These are phyloP conservation scores for Collybiopsis confluens DNA, from an alignment of 768 basidiomycete species.

Conservation along the genomic window DNA sequence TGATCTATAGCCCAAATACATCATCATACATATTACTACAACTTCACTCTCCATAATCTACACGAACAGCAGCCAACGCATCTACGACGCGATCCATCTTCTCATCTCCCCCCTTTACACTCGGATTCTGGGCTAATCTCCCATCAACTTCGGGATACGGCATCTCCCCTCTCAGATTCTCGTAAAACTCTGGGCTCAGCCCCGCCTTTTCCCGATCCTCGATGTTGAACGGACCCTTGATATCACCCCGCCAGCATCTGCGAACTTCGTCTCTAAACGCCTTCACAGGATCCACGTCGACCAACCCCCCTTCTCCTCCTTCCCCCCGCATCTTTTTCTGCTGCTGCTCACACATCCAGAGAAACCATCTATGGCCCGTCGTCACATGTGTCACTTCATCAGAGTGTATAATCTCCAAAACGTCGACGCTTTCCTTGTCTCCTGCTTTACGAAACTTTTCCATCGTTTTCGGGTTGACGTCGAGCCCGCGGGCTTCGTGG, in stretches of 20 bases:
- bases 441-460: constrained; percentile 64
- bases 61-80: no score
- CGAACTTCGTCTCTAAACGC: constrained; percentile 71
- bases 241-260: constrained; percentile 64
- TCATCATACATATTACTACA: no score
- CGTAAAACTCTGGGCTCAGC: constrained; percentile 67
- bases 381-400: constrained; percentile 85
- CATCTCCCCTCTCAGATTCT: constrained; percentile 64
- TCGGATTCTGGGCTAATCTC: no score
- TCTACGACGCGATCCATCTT: no score
- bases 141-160: background rate
- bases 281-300: constrained; percentile 47
- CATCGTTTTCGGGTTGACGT: constrained; percentile 80
- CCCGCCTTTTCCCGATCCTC: constrained; percentile 72
- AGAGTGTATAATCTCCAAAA: constrained; percentile 71
- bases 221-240: constrained; percentile 81
- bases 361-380: constrained; percentile 80
- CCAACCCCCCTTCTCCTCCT: constrained; percentile 12
- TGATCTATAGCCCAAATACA: no score
- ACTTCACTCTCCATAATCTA: background rate
- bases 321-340: constrained; percentile 14
- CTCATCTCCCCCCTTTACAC: no score
- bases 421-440: constrained; percentile 60
- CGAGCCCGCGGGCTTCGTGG: constrained; percentile 79
- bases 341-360: constrained; percentile 61